Conservation (phyloP, 306 rosid species). For the Sechiopsis laciniata region DNA sequence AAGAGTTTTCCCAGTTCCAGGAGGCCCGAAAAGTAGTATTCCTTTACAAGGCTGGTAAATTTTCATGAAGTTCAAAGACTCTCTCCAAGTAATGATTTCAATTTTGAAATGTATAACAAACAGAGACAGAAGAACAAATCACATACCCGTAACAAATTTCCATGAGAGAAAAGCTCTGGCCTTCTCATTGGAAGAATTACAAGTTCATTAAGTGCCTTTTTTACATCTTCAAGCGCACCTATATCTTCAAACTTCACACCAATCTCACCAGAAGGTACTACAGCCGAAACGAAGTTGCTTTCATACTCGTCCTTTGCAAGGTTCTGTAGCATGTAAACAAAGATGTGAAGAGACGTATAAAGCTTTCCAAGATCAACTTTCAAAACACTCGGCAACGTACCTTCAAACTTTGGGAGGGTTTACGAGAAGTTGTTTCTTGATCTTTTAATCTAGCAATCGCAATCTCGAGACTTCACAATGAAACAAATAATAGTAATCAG, state of each 20-base stretch:
- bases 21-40: conserved; percentile 27
- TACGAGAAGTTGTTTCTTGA: conserved; percentile 55
- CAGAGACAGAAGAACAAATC: conserved; percentile 21
- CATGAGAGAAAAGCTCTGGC: conserved; percentile 87
- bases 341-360: neutral
- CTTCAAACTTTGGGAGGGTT: conserved; percentile 86
- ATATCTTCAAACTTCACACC: conserved; percentile 93
- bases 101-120: conserved; percentile 22
- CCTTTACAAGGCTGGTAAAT: conserved; percentile 86
- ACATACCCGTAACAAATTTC: conserved; percentile 87
- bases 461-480: conserved; percentile 62
- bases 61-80: conserved; percentile 25
- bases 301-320: conserved; percentile 95
- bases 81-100: neutral
- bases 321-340: conserved; percentile 41
- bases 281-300: conserved; percentile 84
- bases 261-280: conserved; percentile 90
- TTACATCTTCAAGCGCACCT: conserved; percentile 95
- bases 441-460: conserved; percentile 74
- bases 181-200: conserved; percentile 97
- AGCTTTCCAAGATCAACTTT: neutral
- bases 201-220: conserved; percentile 78
- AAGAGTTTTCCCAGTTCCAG: conserved; percentile 97
- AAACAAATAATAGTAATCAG: conserved; percentile 28
- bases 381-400: conserved; percentile 31